phyloP scores from a whole-genome alignment of 2,329 filamentous ascomycete species.

The Ascosphaera acerosa region DNA sequence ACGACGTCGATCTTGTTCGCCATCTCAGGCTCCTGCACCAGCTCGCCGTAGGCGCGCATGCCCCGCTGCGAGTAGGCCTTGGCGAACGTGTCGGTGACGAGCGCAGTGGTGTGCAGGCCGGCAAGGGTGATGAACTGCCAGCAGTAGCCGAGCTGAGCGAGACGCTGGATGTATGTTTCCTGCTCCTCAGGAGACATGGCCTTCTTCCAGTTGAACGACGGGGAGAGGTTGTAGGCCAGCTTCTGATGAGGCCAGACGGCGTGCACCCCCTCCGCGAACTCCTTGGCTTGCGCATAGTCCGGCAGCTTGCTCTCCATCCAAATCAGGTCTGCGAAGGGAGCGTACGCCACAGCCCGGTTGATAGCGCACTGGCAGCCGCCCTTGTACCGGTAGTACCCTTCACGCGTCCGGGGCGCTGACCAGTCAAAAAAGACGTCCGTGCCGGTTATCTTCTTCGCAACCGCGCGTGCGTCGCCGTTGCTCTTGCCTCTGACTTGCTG shows the following conservation, averaged over 20 bases:
- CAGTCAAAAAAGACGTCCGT: constrained; percentile 78
- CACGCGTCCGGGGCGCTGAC: constrained; percentile 76
- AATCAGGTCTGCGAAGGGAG: constrained; percentile 81
- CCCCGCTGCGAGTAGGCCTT: constrained; percentile 55
- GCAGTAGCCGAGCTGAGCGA: constrained; percentile 76
- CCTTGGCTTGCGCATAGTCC: constrained; percentile 69
- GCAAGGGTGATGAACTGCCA: constrained; percentile 54
- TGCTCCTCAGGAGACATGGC: constrained; percentile 82
- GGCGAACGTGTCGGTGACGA: constrained; percentile 76
- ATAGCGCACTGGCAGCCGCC: constrained; percentile 80
- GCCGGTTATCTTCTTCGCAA: constrained; percentile 54
- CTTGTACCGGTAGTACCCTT: constrained; percentile 84
- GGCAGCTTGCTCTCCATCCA: constrained; percentile 99
- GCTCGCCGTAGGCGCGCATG: constrained; percentile 91
- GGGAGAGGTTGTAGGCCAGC: constrained; percentile 95
- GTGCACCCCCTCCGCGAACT: constrained; percentile 85
- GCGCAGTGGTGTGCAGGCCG: constrained; percentile 79
- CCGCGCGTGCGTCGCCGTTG: constrained; percentile 53
- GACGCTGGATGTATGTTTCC: constrained; percentile 86
- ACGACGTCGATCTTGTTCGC: constrained; percentile 75
- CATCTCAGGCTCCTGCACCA: constrained; percentile 96
- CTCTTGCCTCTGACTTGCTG: constrained; percentile 53
- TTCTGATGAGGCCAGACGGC: constrained; percentile 92
- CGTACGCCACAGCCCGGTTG: constrained; percentile 75
- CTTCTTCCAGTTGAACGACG: constrained; percentile 98